These are phyloP conservation scores for Erucastrum elatum DNA, from an alignment of 345 rosid genomes.

Conservation along the genomic window DNA sequence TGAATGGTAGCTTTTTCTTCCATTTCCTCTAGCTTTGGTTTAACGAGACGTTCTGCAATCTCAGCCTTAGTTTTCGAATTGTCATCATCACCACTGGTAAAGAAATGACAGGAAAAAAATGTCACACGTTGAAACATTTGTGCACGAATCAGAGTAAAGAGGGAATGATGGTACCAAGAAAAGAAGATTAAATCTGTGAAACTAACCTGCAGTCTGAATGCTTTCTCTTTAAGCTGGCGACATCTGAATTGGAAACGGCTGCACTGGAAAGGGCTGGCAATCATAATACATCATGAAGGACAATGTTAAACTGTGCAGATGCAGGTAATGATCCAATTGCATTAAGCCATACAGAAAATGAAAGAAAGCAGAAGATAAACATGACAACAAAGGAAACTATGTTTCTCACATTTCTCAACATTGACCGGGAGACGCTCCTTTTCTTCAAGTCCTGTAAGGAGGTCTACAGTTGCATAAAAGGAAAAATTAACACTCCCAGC, in stretches of 20 bases:
- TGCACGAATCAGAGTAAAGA: constrained; percentile 7
- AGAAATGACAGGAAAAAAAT: constrained; percentile 12
- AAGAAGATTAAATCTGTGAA: constrained; percentile 7
- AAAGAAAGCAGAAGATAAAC: constrained; percentile 3
- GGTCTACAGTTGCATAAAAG: constrained; percentile 43
- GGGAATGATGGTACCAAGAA: constrained; percentile 16
- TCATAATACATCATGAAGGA: constrained; percentile 13
- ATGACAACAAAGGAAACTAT: constrained; percentile 4
- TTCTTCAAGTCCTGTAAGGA: constrained; percentile 26
- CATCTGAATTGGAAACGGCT: constrained; percentile 40
- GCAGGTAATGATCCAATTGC: background rate
- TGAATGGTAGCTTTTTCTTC: constrained; percentile 42
- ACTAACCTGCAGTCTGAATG: constrained; percentile 58
- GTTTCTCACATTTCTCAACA: constrained; percentile 43
- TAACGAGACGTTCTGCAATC: constrained; percentile 43
- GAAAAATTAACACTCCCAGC: constrained; percentile 24
- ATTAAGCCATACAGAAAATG: constrained; percentile 17
- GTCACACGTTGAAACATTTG: constrained; percentile 18
- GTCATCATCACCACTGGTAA: constrained; percentile 43
- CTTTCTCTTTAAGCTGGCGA: constrained; percentile 65
- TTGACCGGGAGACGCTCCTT: constrained; percentile 16
- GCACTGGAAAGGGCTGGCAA: constrained; percentile 29
- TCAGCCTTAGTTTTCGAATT: constrained; percentile 41
- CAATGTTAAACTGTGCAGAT: constrained; percentile 12
- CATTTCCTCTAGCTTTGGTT: constrained; percentile 48